Evolutionary conservation across 306 rosid genomes (phyloP).

Genomic region (Mucuna pruriens): DNA sequence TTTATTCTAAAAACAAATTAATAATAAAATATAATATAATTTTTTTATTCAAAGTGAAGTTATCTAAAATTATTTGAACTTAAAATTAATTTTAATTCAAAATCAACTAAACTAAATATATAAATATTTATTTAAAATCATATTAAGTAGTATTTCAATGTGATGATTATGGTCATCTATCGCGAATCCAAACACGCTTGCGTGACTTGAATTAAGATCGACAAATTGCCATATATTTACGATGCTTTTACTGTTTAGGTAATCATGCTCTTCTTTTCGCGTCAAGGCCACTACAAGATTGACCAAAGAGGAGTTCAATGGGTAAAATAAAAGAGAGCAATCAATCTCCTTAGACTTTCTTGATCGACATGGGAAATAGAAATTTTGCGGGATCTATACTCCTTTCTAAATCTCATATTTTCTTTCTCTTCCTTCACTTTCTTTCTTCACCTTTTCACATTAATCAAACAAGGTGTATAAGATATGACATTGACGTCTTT

Average conservation of each 20-base stretch:
- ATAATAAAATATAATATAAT: too few relatives aligned
- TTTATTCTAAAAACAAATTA: too few relatives aligned
- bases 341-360: not conserved
- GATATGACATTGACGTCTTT: not conserved
- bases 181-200: too few relatives aligned
- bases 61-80: too few relatives aligned
- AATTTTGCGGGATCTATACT: not conserved
- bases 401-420: not conserved
- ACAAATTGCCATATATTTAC: not conserved
- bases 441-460: not conserved
- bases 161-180: too few relatives aligned
- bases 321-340: not conserved
- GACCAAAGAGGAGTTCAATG: not conserved
- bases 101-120: too few relatives aligned
- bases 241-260: not conserved
- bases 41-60: too few relatives aligned
- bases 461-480: not conserved
- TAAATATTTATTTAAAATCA: too few relatives aligned
- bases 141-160: too few relatives aligned
- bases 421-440: not conserved
- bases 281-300: not conserved
- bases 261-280: not conserved
- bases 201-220: not conserved
- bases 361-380: not conserved
- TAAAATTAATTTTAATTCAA: too few relatives aligned